Base-by-base conservation (phyloP, 2,329 filamentous ascomycete species). In the Ceratocystiopsis brevicomis region DNA sequence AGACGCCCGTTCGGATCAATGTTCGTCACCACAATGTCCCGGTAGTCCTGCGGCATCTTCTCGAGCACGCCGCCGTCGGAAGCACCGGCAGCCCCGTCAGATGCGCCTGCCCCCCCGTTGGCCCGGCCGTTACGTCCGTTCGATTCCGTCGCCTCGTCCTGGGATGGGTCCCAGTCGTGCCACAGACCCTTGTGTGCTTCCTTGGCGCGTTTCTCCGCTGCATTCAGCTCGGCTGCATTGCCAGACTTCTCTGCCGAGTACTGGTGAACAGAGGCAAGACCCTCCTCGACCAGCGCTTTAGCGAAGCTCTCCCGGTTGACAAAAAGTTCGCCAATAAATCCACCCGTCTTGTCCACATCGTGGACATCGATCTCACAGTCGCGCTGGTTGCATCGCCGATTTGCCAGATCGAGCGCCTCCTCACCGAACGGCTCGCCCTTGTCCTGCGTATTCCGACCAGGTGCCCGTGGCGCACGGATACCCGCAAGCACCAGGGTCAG, bases 231-330 rank as follows among this genome's bases (percentile, higher is more conserved):
- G 35, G 72, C 75, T 13, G 81, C 79, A 56, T 95, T 90, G 50
- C 87, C 88, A 15, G 84, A 81, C 67, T 93, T 93, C 64, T 98
- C 88, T 0, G 90, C 90, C 19, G 88, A 95, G 65, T 94, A 96
- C 45, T 80, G 77, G 59, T 96, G 88, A 15, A 98, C 88, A 17
- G 80, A 80, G 15, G 90, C 88, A 30, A 95, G 70, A 48, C 90
- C 90, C 62, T 98, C 90, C 61, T 96, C 90, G 1, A 98, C 76
- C 1, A 98, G 72, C 2, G 84, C 61, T 67, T 94, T 95, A 54
- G 87, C 84, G 56, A 98, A 93, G 65, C 83, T 96, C 63, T 96
- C 88, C 43, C 87, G 82, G 67, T 86, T 88, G 59, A 98, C 74
- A 60, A 86, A 95, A 19, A 98, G 69, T 14, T 85, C 83, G 44